Conservation (phyloP, 371 early-diverging fungal genomes). For the Mucor plumbeus region DNA sequence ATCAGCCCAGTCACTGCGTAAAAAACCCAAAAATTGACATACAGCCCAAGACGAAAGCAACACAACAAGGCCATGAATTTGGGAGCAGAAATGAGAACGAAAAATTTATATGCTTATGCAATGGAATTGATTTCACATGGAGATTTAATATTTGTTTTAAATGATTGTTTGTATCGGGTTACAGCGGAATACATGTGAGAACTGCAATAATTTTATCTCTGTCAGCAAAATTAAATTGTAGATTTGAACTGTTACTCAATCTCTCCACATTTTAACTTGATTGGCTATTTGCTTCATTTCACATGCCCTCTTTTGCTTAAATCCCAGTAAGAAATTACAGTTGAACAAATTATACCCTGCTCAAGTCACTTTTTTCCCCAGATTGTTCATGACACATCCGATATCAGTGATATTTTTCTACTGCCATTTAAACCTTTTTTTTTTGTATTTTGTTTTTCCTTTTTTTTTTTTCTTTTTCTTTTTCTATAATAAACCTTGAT, state of each 20-base stretch:
- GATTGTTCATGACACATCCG: slow-evolving; percentile 31
- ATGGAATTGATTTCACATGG: slow-evolving; percentile 31
- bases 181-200: slow-evolving; percentile 31
- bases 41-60: neutral
- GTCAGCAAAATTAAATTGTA: slow-evolving; percentile 21
- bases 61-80: neutral
- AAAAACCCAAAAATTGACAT: neutral
- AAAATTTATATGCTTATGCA: slow-evolving; percentile 31
- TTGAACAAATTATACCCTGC: neutral
- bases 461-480: slow-evolving; percentile 20
- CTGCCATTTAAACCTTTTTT: slow-evolving; percentile 18
- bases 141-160: slow-evolving; percentile 8
- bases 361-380: slow-evolving; percentile 26
- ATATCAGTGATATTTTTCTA: slow-evolving; percentile 12
- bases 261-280: slow-evolving; percentile 29
- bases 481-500: slow-evolving; percentile 7
- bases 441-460: slow-evolving; percentile 21
- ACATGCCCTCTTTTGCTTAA: slow-evolving; percentile 18
- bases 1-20: slow-evolving; percentile 19
- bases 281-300: slow-evolving; percentile 23
- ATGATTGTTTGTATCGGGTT: slow-evolving; percentile 10
- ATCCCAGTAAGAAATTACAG: neutral
- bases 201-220: slow-evolving; percentile 4
- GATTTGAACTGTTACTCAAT: slow-evolving; percentile 4
- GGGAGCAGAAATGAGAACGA: neutral